Conservation (phyloP, 345 rosid species). For the Mangifera indica region DNA sequence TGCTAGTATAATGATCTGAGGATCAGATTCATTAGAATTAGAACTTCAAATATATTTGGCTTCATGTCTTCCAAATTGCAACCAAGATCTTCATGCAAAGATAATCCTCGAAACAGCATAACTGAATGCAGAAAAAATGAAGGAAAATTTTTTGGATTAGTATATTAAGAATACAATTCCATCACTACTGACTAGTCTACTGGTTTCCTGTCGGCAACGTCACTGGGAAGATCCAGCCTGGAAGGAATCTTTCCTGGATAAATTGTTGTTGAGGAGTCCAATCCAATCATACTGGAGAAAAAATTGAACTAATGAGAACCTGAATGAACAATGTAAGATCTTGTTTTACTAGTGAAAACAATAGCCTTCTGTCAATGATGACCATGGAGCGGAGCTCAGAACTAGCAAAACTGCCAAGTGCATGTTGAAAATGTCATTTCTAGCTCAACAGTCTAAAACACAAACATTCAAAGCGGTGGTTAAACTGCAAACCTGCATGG, state of each 20-base stretch:
- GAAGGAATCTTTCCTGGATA: slow-evolving; percentile 85
- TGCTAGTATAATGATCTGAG: not conserved
- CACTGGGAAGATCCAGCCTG: slow-evolving; percentile 57
- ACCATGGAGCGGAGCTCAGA: slow-evolving; percentile 98
- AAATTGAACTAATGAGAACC: slow-evolving; percentile 13
- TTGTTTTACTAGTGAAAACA: not conserved
- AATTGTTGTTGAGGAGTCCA: slow-evolving; percentile 54
- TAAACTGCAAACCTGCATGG: slow-evolving; percentile 14
- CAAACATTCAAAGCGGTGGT: too few relatives aligned
- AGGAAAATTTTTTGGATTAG: too few relatives aligned
- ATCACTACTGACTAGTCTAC: not conserved
- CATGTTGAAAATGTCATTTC: slow-evolving; percentile 12
- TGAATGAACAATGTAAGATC: not conserved
- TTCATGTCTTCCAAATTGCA: not conserved
- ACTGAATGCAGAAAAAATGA: not conserved
- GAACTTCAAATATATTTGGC: not conserved
- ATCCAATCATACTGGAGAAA: slow-evolving; percentile 66
- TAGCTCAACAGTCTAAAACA: not conserved
- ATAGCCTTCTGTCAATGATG: slow-evolving; percentile 70
- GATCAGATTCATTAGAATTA: not conserved
- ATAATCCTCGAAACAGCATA: not conserved
- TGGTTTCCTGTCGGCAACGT: slow-evolving; percentile 28
- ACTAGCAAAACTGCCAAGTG: slow-evolving; percentile 72
- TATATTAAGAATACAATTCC: slow-evolving; percentile 3
- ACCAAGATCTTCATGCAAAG: not conserved